These are phyloP conservation scores for Malassezia arunalokei DNA, from an alignment of 1,284 basidiomycete species.

Conservation along the genomic window DNA sequence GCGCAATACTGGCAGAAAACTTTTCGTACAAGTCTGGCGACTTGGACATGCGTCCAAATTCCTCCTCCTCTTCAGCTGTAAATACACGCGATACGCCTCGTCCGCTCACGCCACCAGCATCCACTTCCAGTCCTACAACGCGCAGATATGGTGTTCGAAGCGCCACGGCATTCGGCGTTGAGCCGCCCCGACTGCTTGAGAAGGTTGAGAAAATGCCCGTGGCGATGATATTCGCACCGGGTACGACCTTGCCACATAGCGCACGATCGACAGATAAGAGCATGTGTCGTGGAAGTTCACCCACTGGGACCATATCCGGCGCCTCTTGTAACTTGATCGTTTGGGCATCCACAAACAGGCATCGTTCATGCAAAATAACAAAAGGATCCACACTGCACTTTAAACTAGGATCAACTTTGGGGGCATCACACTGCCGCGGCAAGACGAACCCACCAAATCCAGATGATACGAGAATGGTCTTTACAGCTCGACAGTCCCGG, in stretches of 20 bases:
- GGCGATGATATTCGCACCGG: conserved; percentile 82
- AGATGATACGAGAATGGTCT: conserved; percentile 57
- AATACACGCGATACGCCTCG: conserved; percentile 59
- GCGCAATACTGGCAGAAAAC: conserved; percentile 85
- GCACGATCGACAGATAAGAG: conserved; percentile 69
- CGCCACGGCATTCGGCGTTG: conserved; percentile 53
- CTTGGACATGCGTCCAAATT: conserved; percentile 78
- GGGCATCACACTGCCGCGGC: conserved; percentile 37
- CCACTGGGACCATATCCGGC: conserved; percentile 98
- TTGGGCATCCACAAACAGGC: conserved; percentile 88
- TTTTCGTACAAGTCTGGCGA: conserved; percentile 84
- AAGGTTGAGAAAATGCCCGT: conserved; percentile 97
- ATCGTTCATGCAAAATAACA: conserved; percentile 88
- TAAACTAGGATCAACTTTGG: conserved; percentile 48
- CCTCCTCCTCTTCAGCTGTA: conserved; percentile 90
- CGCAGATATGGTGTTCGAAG: conserved; percentile 89
- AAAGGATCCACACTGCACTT: conserved; percentile 93
- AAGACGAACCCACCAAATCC: conserved; percentile 66
- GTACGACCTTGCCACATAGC: conserved; percentile 53
- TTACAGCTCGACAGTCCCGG: conserved; percentile 73
- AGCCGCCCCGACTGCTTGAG: conserved; percentile 55
- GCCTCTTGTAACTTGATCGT: conserved; percentile 95
- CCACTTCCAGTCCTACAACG: conserved; percentile 78
- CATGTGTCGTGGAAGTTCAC: conserved; percentile 92
- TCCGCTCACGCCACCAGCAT: conserved; percentile 56